These are phyloP conservation scores for Podila minutissima DNA, from an alignment of 192 early-diverging fungal species.

Conservation along the genomic window DNA sequence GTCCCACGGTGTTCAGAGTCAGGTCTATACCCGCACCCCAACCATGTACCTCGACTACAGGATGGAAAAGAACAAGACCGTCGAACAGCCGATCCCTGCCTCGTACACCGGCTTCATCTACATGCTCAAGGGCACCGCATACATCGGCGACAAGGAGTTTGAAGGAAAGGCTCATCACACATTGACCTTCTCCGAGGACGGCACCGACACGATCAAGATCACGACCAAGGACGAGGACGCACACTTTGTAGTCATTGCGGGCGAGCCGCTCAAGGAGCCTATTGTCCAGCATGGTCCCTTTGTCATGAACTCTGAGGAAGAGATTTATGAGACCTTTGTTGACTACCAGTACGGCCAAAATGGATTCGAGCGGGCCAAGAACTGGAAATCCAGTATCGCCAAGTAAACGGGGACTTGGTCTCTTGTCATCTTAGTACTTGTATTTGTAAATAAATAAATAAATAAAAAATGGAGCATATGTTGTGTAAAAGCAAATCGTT, in stretches of 20 bases:
- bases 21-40: constrained; percentile 21
- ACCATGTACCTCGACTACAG: constrained; percentile 43
- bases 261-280: constrained; percentile 59
- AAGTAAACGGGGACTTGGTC: background rate
- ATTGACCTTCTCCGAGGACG: constrained; percentile 27
- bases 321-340: constrained; percentile 59
- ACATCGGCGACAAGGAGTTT: constrained; percentile 22
- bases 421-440: background rate
- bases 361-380: constrained; percentile 69
- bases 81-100: constrained; percentile 28
- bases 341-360: constrained; percentile 69
- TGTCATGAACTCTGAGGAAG: constrained; percentile 70
- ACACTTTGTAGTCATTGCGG: constrained; percentile 48
- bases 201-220: constrained; percentile 19
- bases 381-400: constrained; percentile 56
- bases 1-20: constrained; percentile 16
- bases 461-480: too few relatives aligned
- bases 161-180: constrained; percentile 10
- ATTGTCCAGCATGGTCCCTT: constrained; percentile 70
- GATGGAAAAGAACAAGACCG: constrained; percentile 11
- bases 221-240: constrained; percentile 17
- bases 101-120: constrained; percentile 28
- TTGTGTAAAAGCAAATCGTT: too few relatives aligned
- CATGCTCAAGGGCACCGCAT: constrained; percentile 19
- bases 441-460: too few relatives aligned